Evolutionary conservation across 1,139 yeast species (phyloP).

Genomic region (Hemisphaericaspora lyxosophila): DNA sequence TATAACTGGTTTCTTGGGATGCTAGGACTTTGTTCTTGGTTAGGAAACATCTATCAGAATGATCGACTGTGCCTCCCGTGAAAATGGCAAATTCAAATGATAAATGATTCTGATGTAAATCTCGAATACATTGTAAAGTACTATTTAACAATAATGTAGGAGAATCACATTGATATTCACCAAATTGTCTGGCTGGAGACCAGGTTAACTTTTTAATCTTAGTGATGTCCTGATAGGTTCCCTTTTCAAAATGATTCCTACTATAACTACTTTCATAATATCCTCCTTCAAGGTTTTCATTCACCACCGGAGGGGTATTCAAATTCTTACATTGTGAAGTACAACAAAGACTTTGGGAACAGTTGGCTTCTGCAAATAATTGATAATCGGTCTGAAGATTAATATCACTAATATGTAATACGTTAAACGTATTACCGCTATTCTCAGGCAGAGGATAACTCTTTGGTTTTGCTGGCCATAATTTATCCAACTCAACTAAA

Average conservation of each 20-base stretch:
- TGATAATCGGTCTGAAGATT: slow-evolving; percentile 26
- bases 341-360: slow-evolving; percentile 30
- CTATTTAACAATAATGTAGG: slow-evolving; percentile 30
- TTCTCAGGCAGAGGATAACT: slow-evolving; percentile 26
- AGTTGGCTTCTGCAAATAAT: slow-evolving; percentile 29
- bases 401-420: slow-evolving; percentile 30
- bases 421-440: slow-evolving; percentile 22
- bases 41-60: slow-evolving; percentile 20
- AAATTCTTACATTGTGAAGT: slow-evolving; percentile 21
- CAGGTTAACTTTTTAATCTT: slow-evolving; percentile 17
- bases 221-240: slow-evolving; percentile 22
- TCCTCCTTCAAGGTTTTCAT: slow-evolving; percentile 17
- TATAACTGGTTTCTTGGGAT: slow-evolving; percentile 18
- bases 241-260: slow-evolving; percentile 23
- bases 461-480: slow-evolving; percentile 42
- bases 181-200: slow-evolving; percentile 33
- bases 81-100: slow-evolving; percentile 31
- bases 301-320: slow-evolving; percentile 12
- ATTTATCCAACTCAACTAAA: slow-evolving; percentile 32
- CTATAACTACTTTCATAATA: slow-evolving; percentile 26
- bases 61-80: slow-evolving; percentile 32
- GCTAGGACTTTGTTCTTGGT: slow-evolving; percentile 16
- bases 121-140: slow-evolving; percentile 25
- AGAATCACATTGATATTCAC: slow-evolving; percentile 31
- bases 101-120: slow-evolving; percentile 24